Percentiles rank a stretch among this genome's conserved stretches.
Conservation (phyloP, 1,139 yeast species). For the Protomyces lactucae-debilis region DNA sequence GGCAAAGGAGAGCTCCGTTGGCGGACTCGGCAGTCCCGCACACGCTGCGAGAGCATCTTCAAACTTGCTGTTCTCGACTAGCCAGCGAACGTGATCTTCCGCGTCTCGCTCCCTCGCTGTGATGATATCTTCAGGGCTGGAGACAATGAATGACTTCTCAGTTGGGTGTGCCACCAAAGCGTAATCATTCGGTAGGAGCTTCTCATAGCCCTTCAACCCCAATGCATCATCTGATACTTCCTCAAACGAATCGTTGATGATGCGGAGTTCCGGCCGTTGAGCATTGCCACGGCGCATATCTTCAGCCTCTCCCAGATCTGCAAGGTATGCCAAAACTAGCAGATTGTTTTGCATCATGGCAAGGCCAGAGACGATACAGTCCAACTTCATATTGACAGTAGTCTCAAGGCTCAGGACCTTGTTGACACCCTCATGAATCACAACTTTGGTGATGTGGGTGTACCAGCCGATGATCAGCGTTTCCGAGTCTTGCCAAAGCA, state of each 20-base stretch:
- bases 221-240: constrained; percentile 82
- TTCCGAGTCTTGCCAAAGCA: constrained; percentile 62
- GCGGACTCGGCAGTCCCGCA: constrained; percentile 49
- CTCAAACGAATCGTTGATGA: constrained; percentile 61
- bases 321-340: constrained; percentile 49
- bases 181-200: constrained; percentile 75
- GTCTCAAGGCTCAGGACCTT: constrained; percentile 15
- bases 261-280: constrained; percentile 61
- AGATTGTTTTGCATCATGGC: constrained; percentile 64
- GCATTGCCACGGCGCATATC: constrained; percentile 29
- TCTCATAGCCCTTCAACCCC: constrained; percentile 54
- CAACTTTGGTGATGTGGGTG: constrained; percentile 66
- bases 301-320: constrained; percentile 31
- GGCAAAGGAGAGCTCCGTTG: constrained; percentile 46
- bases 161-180: constrained; percentile 45
- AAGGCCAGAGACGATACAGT: constrained; percentile 70
- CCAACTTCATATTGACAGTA: constrained; percentile 43
- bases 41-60: constrained; percentile 76
- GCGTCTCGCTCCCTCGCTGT: constrained; percentile 65
- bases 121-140: constrained; percentile 80
- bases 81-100: constrained; percentile 71
- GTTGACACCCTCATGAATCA: constrained; percentile 40
- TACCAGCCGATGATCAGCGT: constrained; percentile 81
- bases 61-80: constrained; percentile 49
- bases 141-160: constrained; percentile 53